Conservation (phyloP, 2,329 filamentous ascomycete genomes). For the Fusarium annulatum region DNA sequence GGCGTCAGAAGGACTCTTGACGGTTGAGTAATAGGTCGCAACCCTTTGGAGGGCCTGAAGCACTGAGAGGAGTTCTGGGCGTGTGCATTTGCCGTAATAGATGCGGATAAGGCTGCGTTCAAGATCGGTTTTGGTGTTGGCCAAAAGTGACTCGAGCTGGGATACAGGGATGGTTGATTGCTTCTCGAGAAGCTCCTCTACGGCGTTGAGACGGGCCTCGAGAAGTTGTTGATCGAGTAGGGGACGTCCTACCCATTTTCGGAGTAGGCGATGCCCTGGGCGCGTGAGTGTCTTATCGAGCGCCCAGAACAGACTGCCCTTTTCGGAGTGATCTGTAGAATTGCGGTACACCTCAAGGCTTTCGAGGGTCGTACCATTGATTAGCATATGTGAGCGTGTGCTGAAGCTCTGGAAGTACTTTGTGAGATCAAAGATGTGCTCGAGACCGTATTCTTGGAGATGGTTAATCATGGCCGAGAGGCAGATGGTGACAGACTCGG, state of each 20-base stretch:
- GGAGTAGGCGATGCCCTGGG: slow-evolving; percentile 86
- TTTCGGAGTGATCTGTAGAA: slow-evolving; percentile 84
- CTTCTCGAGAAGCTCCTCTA: slow-evolving; percentile 83
- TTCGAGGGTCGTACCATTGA: slow-evolving; percentile 94
- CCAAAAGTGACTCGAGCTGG: slow-evolving; percentile 77
- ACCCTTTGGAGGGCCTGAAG: slow-evolving; percentile 88
- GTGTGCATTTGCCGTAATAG: slow-evolving; percentile 95
- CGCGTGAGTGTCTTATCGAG: slow-evolving; percentile 91
- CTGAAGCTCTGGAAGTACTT: slow-evolving; percentile 98
- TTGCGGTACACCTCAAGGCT: slow-evolving; percentile 97
- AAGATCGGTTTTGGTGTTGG: slow-evolving; percentile 80
- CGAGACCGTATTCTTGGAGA: slow-evolving; percentile 88
- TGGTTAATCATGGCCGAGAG: slow-evolving; percentile 97
- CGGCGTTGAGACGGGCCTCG: slow-evolving; percentile 82
- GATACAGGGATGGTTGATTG: slow-evolving; percentile 76
- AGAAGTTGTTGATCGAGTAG: slow-evolving; percentile 80
- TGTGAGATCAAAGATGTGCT: slow-evolving; percentile 95
- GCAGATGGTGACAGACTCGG: slow-evolving; percentile 89
- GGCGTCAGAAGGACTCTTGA: slow-evolving; percentile 72
- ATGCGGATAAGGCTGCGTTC: slow-evolving; percentile 95
- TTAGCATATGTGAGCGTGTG: slow-evolving; percentile 91
- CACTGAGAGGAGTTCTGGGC: slow-evolving; percentile 86
- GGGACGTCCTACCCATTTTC: slow-evolving; percentile 95
- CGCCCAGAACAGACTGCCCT: slow-evolving; percentile 94
- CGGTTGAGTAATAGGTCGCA: slow-evolving; percentile 76